Evolutionary conservation across 495 filamentous ascomycete species (phyloP), one percentile per base, ranked within the genome.

Genomic region (Lasiosphaeria miniovina): DNA sequence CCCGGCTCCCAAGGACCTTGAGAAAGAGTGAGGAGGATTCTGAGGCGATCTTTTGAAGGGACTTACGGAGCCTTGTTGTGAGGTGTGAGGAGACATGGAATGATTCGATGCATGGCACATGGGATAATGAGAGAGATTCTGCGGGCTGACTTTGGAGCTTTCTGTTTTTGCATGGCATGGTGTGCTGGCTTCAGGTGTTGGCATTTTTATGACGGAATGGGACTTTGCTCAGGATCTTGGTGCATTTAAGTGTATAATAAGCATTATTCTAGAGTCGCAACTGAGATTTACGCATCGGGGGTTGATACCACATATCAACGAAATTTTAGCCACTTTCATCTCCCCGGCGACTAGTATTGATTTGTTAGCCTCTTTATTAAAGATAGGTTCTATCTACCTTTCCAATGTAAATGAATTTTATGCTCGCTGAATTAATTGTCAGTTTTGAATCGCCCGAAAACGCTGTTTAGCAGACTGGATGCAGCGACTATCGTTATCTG

Each of bases 1-100:
- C 71, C 95, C 94, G 33, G 91, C 85, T 62, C 93, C 94, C 36
- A 98, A 98, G 77, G 95, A 98, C 67, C 69, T 94, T 72, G 43
- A 36, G 34, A 58, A 64, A 14, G 60, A 64, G 52, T 94, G 17
- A 17, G n/a, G 34, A 7, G 41, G 36, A 38, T 31, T 14, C 14
- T 24, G n/a, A 6, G 38, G 38, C 8, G 8, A 41, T 14, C 8
- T 3, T 41, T 41, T 41, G 1, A 14, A 9, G 38, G 7, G 38
- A 9, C 38, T 41, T 41, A 14, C 14, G 38, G 38, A 1, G 14
- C 38, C 38, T 41, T 8, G 38, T 9, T 9, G 38, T 41, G 14
- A 9, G 15, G 12, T 46, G 15, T n/a, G 43, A 46, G 8, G 15
- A 14, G 43, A 11, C 12, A 4, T 41, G 6, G 11, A 5, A n/a